phyloP scores from a whole-genome alignment of 352 stramenopile genomes.

The Phytopythium montanum region DNA sequence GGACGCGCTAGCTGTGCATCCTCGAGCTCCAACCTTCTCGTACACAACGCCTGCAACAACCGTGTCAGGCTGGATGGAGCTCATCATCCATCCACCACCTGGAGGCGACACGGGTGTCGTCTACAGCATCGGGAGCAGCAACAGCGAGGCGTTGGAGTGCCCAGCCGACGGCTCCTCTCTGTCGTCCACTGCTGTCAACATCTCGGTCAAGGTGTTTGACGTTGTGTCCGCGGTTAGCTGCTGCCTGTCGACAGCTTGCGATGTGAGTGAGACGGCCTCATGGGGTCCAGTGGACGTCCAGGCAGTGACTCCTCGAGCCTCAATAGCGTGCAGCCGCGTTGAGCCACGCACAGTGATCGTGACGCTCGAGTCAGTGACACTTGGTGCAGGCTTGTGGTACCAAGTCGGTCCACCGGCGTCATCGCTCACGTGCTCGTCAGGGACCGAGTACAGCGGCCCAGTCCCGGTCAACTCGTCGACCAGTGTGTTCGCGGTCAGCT shows the following conservation, averaged over 20 bases:
- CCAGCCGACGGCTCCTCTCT: conserved; percentile 8
- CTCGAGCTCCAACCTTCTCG: conserved; percentile 32
- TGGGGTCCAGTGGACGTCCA: conserved; percentile 32
- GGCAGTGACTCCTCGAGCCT: conserved; percentile 20
- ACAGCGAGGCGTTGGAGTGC: conserved; percentile 3
- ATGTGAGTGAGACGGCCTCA: conserved; percentile 16
- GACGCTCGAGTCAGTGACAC: conserved; percentile 22
- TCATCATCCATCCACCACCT: conserved; percentile 27
- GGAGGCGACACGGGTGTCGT: conserved; percentile 8
- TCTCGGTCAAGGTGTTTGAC: conserved; percentile 33
- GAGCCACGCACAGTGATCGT: conserved; percentile 33
- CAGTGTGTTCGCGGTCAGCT: conserved; percentile 46
- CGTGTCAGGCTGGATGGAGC: conserved; percentile 36
- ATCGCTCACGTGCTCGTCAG: conserved; percentile 24
- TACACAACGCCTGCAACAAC: conserved; percentile 32
- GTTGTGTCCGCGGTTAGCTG: conserved; percentile 45
- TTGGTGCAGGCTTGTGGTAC: conserved; percentile 23
- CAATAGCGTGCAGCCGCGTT: conserved; percentile 26
- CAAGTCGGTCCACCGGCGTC: conserved; percentile 8
- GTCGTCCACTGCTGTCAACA: conserved; percentile 11
- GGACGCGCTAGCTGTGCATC: conserved; percentile 22
- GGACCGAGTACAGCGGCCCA: conserved; percentile 24
- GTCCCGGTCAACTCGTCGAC: conserved; percentile 19
- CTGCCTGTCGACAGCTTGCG: conserved; percentile 31
- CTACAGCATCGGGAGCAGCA: conserved; percentile 22